Base-by-base conservation (phyloP, 345 rosid genomes). In the Orychophragmus violaceus region DNA sequence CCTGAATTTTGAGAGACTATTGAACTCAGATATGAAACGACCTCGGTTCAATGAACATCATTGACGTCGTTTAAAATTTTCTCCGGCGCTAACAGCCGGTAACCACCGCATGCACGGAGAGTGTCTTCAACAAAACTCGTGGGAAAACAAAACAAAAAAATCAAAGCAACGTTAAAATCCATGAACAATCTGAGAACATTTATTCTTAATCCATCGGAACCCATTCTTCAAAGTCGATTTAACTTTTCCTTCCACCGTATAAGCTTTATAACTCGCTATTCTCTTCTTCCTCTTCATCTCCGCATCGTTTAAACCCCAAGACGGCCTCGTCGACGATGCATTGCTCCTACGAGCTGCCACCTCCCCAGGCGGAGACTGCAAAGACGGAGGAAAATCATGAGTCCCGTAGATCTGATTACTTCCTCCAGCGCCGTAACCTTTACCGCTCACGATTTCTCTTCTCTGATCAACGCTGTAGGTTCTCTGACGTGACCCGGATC, bases 211-310 rank as follows among this genome's bases (percentile, higher is more conserved):
- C 95, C 94, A 85, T 37, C 82, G 83, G 32, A 83, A 62, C 3
- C 88, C 82, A 8, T 71, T 77, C 57, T 68, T 82, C 27, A 82
- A 49, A 5, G 82, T 74, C 35, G 79, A 58, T 68, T 85, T 83
- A 12, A 87, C 80, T 45, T 79, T 83, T 2, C 79, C 87, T 81
- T 87, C 84, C 24, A 85, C 84, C 0, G 81, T 76, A 65, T 80
- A 85, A 27, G 84, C 80, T 77, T 87, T 87, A 65, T 83, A 83
- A 69, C 76, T 80, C 13, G 87, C 81, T 23, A 87, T 74, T 75
- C 94, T 75, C 76, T 79, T 85, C 83, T 77, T 83, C 55, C 90
- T 82, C 77, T 74, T 83, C 78, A 57, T 75, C 64, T 83, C 86
- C 5, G 83, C 81, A 30, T 83, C 87, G 51, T 35, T 64, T 6